Conservation (phyloP, 2,329 filamentous ascomycete genomes). For the Didymella glomerata region DNA sequence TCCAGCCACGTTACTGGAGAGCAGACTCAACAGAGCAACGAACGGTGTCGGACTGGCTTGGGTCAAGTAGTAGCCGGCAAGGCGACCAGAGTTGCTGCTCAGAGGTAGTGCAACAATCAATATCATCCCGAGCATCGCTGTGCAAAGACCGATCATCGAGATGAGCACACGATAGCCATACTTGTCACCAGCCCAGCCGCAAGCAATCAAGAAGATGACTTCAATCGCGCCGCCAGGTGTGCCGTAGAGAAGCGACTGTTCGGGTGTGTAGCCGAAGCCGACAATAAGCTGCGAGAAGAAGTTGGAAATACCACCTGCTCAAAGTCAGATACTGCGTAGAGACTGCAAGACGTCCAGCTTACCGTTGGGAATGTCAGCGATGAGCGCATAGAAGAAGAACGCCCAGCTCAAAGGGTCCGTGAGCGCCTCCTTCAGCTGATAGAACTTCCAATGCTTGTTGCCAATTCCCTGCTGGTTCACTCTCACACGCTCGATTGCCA, state of each 20-base stretch:
- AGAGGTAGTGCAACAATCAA: conserved; percentile 70
- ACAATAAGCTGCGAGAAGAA: conserved; percentile 69
- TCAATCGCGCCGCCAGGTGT: conserved; percentile 72
- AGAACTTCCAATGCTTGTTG: conserved; percentile 72
- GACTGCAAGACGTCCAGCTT: conserved; percentile 1
- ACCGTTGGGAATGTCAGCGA: conserved; percentile 67
- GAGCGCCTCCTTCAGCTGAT: conserved; percentile 69
- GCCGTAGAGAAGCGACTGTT: conserved; percentile 71
- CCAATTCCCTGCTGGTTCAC: conserved; percentile 79
- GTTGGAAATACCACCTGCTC: conserved; percentile 62
- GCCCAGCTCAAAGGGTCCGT: conserved; percentile 68
- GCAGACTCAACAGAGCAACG: conserved; percentile 69
- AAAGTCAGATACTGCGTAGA: conserved; percentile 8
- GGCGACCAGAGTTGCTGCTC: conserved; percentile 64
- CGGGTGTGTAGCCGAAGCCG: conserved; percentile 70
- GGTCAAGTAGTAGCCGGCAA: conserved; percentile 73
- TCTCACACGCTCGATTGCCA: conserved; percentile 75
- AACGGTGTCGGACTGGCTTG: conserved; percentile 68
- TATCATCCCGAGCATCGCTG: conserved; percentile 67
- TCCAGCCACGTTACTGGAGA: conserved; percentile 68
- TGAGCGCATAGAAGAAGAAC: conserved; percentile 65
- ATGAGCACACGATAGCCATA: conserved; percentile 66
- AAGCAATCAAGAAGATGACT: conserved; percentile 65
- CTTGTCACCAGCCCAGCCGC: conserved; percentile 65
- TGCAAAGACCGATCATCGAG: conserved; percentile 60